Evolutionary conservation across 208 protist species (phyloP).

Genomic region (Wallacemonas rigidus): DNA sequence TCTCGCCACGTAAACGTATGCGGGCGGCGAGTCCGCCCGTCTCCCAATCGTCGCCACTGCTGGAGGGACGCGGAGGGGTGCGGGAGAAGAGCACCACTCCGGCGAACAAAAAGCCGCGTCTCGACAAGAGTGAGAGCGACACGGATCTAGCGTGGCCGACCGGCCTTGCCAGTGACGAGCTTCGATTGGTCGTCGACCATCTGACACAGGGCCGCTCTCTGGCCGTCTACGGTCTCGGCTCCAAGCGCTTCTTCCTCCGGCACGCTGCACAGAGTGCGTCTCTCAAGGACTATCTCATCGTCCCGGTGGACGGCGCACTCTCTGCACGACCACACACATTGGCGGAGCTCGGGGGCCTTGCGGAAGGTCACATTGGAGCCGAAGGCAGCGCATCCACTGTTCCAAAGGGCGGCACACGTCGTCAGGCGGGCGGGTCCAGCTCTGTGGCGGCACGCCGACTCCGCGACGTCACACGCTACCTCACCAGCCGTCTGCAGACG

Average conservation of each 20-base stretch:
- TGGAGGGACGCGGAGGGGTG: too few relatives aligned
- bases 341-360: not conserved
- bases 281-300: constrained; percentile 36
- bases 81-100: too few relatives aligned
- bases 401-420: too few relatives aligned
- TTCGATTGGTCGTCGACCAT: constrained; percentile 70
- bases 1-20: not conserved
- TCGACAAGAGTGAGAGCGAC: not conserved
- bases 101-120: too few relatives aligned
- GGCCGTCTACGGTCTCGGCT: constrained; percentile 75
- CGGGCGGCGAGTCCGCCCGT: not conserved
- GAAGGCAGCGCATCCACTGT: not conserved
- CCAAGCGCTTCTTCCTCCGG: constrained; percentile 80
- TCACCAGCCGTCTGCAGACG: not conserved
- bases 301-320: constrained; percentile 50
- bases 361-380: not conserved
- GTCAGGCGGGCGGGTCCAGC: not conserved
- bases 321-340: constrained; percentile 6
- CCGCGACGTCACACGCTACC: constrained; percentile 3
- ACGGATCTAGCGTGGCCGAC: constrained; percentile 43
- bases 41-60: too few relatives aligned
- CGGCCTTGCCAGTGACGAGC: constrained; percentile 54
- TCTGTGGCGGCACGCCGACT: not conserved
- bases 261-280: constrained; percentile 64
- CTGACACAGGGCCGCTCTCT: constrained; percentile 74